Evolutionary conservation across 108 stramenopile species (phyloP).

Genomic region (Nannochloropsis gaditana): DNA sequence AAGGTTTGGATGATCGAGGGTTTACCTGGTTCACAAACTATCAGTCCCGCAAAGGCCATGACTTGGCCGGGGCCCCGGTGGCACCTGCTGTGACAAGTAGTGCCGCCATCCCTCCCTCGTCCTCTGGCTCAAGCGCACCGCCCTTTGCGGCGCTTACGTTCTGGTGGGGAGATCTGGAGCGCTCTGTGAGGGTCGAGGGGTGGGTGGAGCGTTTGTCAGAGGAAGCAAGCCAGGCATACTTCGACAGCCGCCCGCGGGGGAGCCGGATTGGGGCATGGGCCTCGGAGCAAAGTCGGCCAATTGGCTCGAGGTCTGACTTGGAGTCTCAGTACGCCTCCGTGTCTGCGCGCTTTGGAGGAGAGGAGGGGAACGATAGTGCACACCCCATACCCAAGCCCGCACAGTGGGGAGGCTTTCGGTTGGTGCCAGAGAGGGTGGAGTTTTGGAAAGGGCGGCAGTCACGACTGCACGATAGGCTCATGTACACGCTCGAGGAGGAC

Average conservation of each 20-base stretch:
- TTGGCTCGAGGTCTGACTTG: constrained; percentile 45
- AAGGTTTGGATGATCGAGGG: constrained; percentile 53
- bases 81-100: neutral
- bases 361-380: neutral
- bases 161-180: constrained; percentile 59
- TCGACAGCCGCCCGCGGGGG: constrained; percentile 49
- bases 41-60: constrained; percentile 44
- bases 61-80: constrained; percentile 15
- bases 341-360: neutral
- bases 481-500: constrained; percentile 36
- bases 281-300: constrained; percentile 53
- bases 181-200: constrained; percentile 57
- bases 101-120: neutral
- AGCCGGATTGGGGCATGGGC: constrained; percentile 57
- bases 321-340: constrained; percentile 43
- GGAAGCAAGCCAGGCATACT: constrained; percentile 56
- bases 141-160: constrained; percentile 50
- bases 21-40: constrained; percentile 60
- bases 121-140: neutral
- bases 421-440: constrained; percentile 53
- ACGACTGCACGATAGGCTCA: constrained; percentile 56
- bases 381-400: constrained; percentile 45
- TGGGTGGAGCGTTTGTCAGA: constrained; percentile 48
- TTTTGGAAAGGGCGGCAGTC: constrained; percentile 57
- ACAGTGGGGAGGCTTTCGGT: constrained; percentile 56